Base-by-base conservation (phyloP, 768 basidiomycete species). In the Suillus plorans region DNA sequence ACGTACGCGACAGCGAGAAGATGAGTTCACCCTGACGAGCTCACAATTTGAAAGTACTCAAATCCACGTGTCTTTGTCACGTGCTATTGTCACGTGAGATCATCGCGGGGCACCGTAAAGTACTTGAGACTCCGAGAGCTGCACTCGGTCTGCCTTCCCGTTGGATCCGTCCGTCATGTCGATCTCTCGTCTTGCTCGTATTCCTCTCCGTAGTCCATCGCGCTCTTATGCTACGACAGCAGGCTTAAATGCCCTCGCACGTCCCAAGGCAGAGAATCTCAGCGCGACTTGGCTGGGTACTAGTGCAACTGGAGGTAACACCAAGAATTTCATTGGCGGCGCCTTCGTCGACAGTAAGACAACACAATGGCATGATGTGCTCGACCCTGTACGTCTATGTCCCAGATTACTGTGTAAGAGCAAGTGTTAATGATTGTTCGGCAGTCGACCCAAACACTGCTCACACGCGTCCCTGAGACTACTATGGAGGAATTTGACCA, bases 251-350 rank as follows among this genome's bases (percentile, higher is more conserved):
- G 77, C 85, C 16, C 67, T 81, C 13, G 89, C 88, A 25, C 81
- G 84, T 22, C 74, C 84, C 31, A 86, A 84, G 67, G 92, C 92
- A 1, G 87, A 92, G 68, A 82, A 83, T 63, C 79, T 95, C 22
- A 90, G 90, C 20, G 76, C 83, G 16, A 82, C 87, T 37, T 98
- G 94, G 94, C 88, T 89, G 68, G 96, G 96, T 49, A 96, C 96
- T 3, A 91, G 84, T 64, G 89, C 90, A 28, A 85, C 86, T 14
- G 96, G 96, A n/a, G 90, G 86, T 36, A 88, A 83, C 66, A 95
- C 95, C 63, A 95, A 92, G 85, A 95, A 95, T 76, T 95, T 90
- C 77, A 92, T 98, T 64, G 91, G 87, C 14, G 97, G 96, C 10
- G 84, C 95, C 78, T 99, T 95, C 71, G 82, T 90, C 10, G 91